Base-by-base conservation (phyloP, 1,284 basidiomycete genomes). In the Cutaneotrichosporon dermatis region DNA sequence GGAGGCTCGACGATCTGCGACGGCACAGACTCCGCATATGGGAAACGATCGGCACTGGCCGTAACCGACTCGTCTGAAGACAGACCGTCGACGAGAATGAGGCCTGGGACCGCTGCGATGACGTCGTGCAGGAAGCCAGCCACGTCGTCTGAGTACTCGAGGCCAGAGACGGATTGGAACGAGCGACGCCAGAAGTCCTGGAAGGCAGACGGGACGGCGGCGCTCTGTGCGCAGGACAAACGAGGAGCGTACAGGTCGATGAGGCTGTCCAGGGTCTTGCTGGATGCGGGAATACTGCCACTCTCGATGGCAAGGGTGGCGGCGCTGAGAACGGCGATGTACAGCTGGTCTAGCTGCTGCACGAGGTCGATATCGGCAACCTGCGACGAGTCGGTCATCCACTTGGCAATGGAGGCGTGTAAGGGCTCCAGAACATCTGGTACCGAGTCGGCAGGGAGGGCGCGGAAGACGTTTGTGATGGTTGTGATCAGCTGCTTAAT, bases 231-330 rank as follows among this genome's bases (percentile, higher is more conserved):
- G 13, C 57, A 64, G 0, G 68, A 68, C 1, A 76, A 65, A 35
- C 74, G 68, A 10, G 73, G 70, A 10, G 70, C 70, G 54, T 67
- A 71, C 45, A 76, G 42, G 37, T 71, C 68, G 48, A 71, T 64
- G 42, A 69, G 64, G 4, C 15, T 13, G 57, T 74, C 67, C 45
- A 77, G 56, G 8, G 68, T 68, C 0, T 60, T 60, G 16, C 63
- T 60, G 1, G 60, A 57, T 4, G 66, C 53, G 0, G 61, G 52
- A 33, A 74, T 55, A 12, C 61, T 55, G 6, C 59, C 56, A 2
- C 49, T 36, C n/a, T 55, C 49, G 42, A 77, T 66, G 2, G 68
- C 63, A 8, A 60, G 42, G 8, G 61, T 55, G 4, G 75, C 49
- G 1, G 55, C 60, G 9, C 45, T 41, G n/a, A 77, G 60, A 8